These are phyloP conservation scores for Agrocybe praecox DNA, from an alignment of 768 basidiomycete species.

Conservation along the genomic window DNA sequence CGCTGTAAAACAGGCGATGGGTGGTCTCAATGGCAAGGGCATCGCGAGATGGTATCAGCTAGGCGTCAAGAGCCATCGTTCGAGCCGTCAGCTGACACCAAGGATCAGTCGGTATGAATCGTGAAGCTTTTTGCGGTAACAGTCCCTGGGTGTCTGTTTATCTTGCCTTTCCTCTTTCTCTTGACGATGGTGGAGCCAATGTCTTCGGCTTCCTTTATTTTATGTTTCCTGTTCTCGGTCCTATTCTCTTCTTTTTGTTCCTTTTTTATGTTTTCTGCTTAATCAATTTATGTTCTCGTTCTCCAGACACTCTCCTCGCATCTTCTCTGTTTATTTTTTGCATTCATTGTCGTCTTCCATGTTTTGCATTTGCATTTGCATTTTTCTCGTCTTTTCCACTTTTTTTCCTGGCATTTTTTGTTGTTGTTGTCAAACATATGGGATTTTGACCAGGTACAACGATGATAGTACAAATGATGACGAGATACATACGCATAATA, in stretches of 20 bases:
- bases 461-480: background rate
- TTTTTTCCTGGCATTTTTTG: background rate
- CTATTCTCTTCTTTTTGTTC: background rate
- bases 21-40: constrained; percentile 27
- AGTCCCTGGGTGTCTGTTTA: no score
- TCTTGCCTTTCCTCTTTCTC: no score
- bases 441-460: background rate
- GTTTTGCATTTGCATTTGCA: constrained; percentile 2
- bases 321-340: background rate
- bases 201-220: no score
- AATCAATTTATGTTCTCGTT: background rate
- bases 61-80: constrained; percentile 40
- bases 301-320: background rate
- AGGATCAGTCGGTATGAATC: constrained; percentile 37
- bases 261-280: background rate
- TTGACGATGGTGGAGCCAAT: no score
- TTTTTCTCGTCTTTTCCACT: background rate
- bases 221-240: no score
- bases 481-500: background rate
- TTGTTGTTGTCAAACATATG: background rate
- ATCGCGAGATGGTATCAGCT: constrained; percentile 40
- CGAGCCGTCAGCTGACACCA: constrained; percentile 37
- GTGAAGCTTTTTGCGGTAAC: constrained; percentile 6
- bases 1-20: constrained; percentile 32
- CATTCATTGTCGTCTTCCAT: background rate